Conservation (phyloP, 2,329 filamentous ascomycete species). For the Zymoseptoria ardabiliae region DNA sequence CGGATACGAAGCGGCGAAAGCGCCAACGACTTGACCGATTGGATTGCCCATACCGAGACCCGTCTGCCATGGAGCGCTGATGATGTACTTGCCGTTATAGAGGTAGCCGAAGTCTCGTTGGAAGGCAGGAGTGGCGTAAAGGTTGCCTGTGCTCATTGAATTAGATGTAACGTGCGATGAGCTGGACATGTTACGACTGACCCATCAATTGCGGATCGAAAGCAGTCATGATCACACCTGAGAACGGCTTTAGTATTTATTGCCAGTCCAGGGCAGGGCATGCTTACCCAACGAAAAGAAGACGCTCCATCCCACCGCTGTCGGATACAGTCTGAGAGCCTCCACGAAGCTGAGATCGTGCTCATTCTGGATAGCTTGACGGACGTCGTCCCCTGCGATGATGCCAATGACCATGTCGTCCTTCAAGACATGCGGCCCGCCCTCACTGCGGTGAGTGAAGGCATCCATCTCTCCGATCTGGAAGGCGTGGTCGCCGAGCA, state of each 20-base stretch:
- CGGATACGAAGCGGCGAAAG: conserved; percentile 35
- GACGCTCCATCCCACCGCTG: conserved; percentile 48
- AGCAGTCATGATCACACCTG: conserved; percentile 46
- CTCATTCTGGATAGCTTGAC: conserved; percentile 21
- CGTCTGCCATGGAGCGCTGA: conserved; percentile 35
- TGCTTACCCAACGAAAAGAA: conserved; percentile 50
- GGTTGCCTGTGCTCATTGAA: conserved; percentile 37
- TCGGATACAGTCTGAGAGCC: conserved; percentile 39
- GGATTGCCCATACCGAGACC: conserved; percentile 46
- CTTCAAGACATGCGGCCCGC: conserved; percentile 11
- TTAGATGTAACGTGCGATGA: neutral
- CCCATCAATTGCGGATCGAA: conserved; percentile 57
- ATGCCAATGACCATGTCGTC: conserved; percentile 21
- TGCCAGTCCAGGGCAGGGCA: neutral
- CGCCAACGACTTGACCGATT: conserved; percentile 51
- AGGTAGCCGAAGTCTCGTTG: conserved; percentile 49
- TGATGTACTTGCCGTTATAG: conserved; percentile 35
- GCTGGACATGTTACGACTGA: neutral
- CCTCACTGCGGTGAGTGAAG: neutral
- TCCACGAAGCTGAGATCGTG: conserved; percentile 22
- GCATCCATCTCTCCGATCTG: neutral
- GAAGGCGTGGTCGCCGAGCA: neutral
- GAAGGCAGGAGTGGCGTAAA: conserved; percentile 55
- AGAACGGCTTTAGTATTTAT: neutral
- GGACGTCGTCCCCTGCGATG: conserved; percentile 22